phyloP scores from a whole-genome alignment of 2,329 filamentous ascomycete genomes.

The Arachnomyces sp. region DNA sequence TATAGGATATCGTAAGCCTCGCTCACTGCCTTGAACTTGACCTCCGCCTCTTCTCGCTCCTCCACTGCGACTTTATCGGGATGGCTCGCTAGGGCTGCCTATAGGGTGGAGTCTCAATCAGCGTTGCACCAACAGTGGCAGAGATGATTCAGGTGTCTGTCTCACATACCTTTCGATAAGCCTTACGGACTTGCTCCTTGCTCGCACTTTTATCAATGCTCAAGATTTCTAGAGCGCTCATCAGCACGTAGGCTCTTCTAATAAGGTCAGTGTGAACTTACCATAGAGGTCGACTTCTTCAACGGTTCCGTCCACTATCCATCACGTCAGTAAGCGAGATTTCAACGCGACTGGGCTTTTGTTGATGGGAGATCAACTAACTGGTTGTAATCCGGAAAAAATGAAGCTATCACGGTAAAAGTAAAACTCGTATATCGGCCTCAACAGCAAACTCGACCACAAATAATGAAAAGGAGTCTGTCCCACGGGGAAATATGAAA shows the following conservation, averaged over 20 bases:
- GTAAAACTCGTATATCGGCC: too few relatives aligned
- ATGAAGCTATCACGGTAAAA: too few relatives aligned
- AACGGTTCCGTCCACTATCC: conserved; percentile 24
- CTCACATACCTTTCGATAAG: conserved; percentile 75
- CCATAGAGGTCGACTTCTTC: conserved; percentile 57
- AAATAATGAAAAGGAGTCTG: too few relatives aligned
- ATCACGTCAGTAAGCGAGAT: neutral
- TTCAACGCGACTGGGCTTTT: too few relatives aligned
- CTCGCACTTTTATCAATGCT: conserved; percentile 64
- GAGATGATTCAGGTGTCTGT: conserved; percentile 5
- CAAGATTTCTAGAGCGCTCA: conserved; percentile 59
- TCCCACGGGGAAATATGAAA: too few relatives aligned
- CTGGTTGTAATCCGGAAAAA: too few relatives aligned
- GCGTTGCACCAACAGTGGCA: conserved; percentile 1
- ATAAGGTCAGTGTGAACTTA: conserved; percentile 25
- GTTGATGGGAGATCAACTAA: too few relatives aligned
- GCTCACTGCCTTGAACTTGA: conserved; percentile 85
- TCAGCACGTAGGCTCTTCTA: neutral
- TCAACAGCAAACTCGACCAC: too few relatives aligned
- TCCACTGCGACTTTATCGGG: conserved; percentile 92
- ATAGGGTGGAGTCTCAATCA: conserved; percentile 9
- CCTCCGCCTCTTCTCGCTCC: conserved; percentile 75
- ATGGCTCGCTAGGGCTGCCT: conserved; percentile 83
- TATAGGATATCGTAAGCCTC: conserved; percentile 96
- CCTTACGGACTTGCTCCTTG: conserved; percentile 83